Conservation (phyloP, 2,329 filamentous ascomycete species). For the Pseudopyricularia javanii region DNA sequence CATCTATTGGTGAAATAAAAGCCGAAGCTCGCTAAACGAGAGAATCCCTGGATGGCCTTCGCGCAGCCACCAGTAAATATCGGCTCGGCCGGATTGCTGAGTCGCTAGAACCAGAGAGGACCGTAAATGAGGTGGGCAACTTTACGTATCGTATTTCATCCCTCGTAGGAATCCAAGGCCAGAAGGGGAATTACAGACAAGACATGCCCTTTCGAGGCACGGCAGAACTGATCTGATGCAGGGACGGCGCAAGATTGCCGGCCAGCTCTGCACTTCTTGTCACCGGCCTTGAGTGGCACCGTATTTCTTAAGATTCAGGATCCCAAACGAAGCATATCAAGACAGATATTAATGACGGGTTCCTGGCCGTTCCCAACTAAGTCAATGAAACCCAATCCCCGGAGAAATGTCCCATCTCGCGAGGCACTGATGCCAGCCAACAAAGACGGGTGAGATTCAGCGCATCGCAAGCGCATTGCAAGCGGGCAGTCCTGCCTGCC, state of each 20-base stretch:
- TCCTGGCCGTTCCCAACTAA: slow-evolving; percentile 7
- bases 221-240: neutral
- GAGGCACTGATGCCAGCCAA: too few relatives aligned
- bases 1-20: neutral
- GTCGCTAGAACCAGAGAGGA: neutral
- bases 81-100: neutral
- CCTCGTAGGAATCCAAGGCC: neutral
- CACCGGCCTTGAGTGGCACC: neutral
- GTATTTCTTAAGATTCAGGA: neutral
- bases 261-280: neutral
- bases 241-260: neutral
- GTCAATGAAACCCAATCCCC: slow-evolving; percentile 3
- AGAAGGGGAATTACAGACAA: too few relatives aligned
- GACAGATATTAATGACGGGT: slow-evolving; percentile 1
- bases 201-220: too few relatives aligned
- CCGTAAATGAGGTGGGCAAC: neutral
- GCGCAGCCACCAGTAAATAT: neutral
- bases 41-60: neutral
- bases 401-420: neutral
- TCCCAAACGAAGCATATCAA: neutral
- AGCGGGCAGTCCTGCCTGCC: too few relatives aligned
- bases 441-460: neutral
- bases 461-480: too few relatives aligned
- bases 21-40: neutral
- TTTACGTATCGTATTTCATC: neutral